Evolutionary conservation across 805 yeast genomes (phyloP), one percentile per base, ranked within the genome.

Genomic region (Metschnikowia drakensbergensis): DNA sequence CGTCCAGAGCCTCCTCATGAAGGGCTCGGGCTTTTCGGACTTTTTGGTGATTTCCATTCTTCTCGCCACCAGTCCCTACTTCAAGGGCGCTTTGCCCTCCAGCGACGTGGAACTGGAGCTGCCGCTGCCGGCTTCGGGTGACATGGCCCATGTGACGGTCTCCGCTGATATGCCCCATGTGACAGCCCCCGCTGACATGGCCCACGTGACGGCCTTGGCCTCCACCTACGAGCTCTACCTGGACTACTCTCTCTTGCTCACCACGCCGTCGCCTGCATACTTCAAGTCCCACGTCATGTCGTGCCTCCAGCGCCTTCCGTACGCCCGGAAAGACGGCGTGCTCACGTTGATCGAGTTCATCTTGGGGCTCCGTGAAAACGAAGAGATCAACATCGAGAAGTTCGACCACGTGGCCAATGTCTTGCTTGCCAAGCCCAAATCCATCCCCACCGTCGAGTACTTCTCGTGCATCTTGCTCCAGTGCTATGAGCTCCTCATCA

Each of bases 361-460:
- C 0, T 70, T 86, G 10, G 96, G 96, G 0, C 70, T 87, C 26
- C 71, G 96, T 48, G 95, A 88, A 37, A 74, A 76, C 46, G 92
- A 85, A 48, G 82, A 81, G 9, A 65, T 89, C 10, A 83, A 82
- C 53, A 65, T 82, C n/a, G 81, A 80, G 30, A 85, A 82, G 54
- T 72, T 88, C 42, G 81, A 80, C 27, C 79, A 83, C 49, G 86
- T 88, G 1, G 80, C 86, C n/a, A 77, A 75, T 37, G 74, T 88
- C 2, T 63, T 92, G 11, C 62, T 85, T 28, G 66, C 83, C 13
- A 83, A 82, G 51, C 97, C 97, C 0, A 67, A 65, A 41, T 58
- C 60, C 0, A 58, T 84, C 6, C 47, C 72, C 1, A 69, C 81
- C 0, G 63, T 60, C 0, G 72, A 62, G 0, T 92, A 88, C 61